phyloP scores from a whole-genome alignment of 768 basidiomycete species.

The Termitomyces sp. region DNA sequence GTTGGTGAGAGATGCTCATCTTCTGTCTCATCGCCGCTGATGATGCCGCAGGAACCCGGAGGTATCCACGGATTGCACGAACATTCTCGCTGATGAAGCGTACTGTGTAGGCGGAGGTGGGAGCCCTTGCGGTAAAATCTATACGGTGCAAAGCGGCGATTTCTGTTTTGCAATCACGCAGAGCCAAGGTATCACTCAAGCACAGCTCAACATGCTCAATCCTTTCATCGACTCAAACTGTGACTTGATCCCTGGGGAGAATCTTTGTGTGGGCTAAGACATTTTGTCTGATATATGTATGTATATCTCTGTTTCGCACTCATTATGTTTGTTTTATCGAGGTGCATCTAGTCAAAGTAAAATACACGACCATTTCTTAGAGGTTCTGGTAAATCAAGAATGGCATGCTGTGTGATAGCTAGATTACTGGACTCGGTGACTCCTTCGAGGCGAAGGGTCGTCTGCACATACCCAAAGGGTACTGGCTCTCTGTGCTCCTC shows the following conservation, averaged over 20 bases:
- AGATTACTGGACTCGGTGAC: not conserved
- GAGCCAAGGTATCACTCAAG: slow-evolving; percentile 8
- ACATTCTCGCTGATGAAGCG: not conserved
- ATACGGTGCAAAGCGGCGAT: not conserved
- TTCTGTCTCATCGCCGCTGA: not conserved
- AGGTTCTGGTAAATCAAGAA: slow-evolving; percentile 4
- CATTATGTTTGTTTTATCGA: not conserved
- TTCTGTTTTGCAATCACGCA: not conserved
- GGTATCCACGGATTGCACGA: not conserved
- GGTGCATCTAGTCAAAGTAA: slow-evolving; percentile 9
- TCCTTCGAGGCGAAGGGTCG: not conserved
- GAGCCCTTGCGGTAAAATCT: slow-evolving; percentile 6
- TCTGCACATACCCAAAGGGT: slow-evolving; percentile 1
- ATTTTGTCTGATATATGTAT: not conserved
- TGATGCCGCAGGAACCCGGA: not conserved
- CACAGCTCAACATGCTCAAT: slow-evolving; percentile 3
- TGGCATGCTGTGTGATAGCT: slow-evolving; percentile 7
- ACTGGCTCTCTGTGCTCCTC: slow-evolving; percentile 4
- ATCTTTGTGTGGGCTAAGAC: slow-evolving; percentile 4
- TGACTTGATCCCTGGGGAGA: slow-evolving; percentile 3
- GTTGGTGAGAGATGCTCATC: not conserved
- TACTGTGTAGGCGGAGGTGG: slow-evolving; percentile 6
- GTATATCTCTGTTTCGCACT: not conserved
- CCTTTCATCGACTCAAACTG: slow-evolving; percentile 6
- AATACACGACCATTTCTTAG: slow-evolving; percentile 4